Evolutionary conservation across 306 rosid genomes (phyloP), one percentile per base, ranked within the genome.

Genomic region (Luffa acutangula): DNA sequence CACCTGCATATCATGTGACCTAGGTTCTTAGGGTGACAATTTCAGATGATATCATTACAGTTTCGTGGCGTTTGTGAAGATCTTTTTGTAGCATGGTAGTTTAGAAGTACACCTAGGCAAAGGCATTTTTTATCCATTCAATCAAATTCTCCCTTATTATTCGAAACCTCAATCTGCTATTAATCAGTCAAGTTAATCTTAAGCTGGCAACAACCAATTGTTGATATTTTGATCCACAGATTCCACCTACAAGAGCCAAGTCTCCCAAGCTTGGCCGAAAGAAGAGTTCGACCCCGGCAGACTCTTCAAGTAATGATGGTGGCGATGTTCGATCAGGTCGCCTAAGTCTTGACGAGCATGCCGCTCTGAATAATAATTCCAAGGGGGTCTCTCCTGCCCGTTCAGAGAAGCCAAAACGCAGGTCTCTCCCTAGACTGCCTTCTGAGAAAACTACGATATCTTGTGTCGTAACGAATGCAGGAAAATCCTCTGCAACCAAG

Each of bases 221-320:
- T 79, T 45, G 57, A 79, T 86, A 49, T 80, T 48, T 76, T 75
- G 69, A 81, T 85, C 82, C 87, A 96, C 87, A 96, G 99, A 86
- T 93, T 83, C 99, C 99, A 77, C 86, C 97, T 70, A 96, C 99
- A 79, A 91, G 99, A 89, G 91, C 99, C 63, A 96, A 93, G 84
- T 96, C 99, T 83, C 99, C 99, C 71, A 96, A 96, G 86, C 97
- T 96, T 62, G 98, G 99, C 57, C 94, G 99, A 6, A 93, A 70
- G 84, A 96, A 96, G 90, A 82, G 82, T 85, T 85, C 83, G 66
- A 84, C 84, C 72, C 77, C 75, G 15, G 66, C 83, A 10, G 97
- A 87, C 57, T 51, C 88, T 74, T 93, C 79, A 77, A 93, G 89
- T 83, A 88, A 77, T 63, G 37, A 79, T n/a, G 74, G 75, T 66